Evolutionary conservation across 768 basidiomycete genomes (phyloP).

Genomic region (Gymnopilus dilepis): DNA sequence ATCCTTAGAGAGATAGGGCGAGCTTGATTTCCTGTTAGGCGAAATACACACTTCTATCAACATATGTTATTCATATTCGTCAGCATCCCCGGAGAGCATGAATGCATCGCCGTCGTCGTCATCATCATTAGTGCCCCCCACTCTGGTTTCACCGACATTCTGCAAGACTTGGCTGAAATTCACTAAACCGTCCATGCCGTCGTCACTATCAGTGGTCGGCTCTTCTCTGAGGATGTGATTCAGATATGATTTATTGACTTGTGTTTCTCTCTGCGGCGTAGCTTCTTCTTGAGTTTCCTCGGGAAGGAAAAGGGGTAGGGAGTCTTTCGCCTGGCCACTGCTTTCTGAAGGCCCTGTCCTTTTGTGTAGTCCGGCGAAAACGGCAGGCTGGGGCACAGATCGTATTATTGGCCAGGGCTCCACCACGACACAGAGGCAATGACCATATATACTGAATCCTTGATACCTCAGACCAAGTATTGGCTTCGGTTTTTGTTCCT

Average conservation of each 20-base stretch:
- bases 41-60: constrained; percentile 1
- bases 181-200: constrained; percentile 61
- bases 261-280: constrained; percentile 42
- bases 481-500: constrained; percentile 81
- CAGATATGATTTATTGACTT: constrained; percentile 25
- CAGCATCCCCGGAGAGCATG: constrained; percentile 82
- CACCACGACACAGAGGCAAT: constrained; percentile 81
- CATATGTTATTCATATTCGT: constrained; percentile 62
- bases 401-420: constrained; percentile 77
- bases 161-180: constrained; percentile 77
- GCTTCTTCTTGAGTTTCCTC: constrained; percentile 49
- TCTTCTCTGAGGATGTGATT: constrained; percentile 31
- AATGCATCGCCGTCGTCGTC: constrained; percentile 80
- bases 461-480: constrained; percentile 67
- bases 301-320: constrained; percentile 78
- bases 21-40: constrained; percentile 42
- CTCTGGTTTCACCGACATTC: constrained; percentile 56
- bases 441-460: constrained; percentile 72
- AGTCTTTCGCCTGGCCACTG: constrained; percentile 33
- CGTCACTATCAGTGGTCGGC: constrained; percentile 29
- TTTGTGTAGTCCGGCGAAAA: constrained; percentile 1
- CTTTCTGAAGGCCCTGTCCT: neutral
- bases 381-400: constrained; percentile 17
- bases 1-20: constrained; percentile 83
- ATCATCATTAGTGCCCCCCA: constrained; percentile 71